Evolutionary conservation across 1,284 basidiomycete genomes (phyloP), one percentile per base, ranked within the genome.

Genomic region (Lentinula novae-zelandiae): DNA sequence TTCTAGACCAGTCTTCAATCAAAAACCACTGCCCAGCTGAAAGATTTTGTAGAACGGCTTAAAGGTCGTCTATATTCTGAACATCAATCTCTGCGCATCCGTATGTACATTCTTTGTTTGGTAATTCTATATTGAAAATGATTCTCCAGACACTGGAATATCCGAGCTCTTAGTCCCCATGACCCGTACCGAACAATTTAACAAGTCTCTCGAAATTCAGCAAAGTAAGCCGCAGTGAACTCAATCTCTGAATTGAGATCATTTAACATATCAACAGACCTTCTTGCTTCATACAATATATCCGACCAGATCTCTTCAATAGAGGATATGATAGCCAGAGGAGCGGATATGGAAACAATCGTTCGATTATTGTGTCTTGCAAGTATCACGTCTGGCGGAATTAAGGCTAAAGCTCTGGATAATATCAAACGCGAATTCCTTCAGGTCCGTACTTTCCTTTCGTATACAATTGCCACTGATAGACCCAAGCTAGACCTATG

Each of bases 31-130:
- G 85, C 90, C 3, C 93, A 99, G 73, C 82, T 99, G 69, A 86
- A 90, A 63, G 94, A 96, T 69, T 98, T 99, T 74, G 96, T 99
- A 7, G 94, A 95, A 13, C 94, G 93, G 70, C 80, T 99, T 1
- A 93, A 95, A 40, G 93, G 93, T 0, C 77, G 44, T 8, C 8
- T 99, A 64, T 93, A 98, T 75, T 86, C 83, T 27, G 95, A 98
- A 68, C 95, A 98, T 68, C 92, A 96, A 69, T 86, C 90, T 44
- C 75, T 99, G 63, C 82, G 91, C 60, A 77, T 98, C 58, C 96
- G 95, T 96, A 70, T 72, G 74, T 65, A 58, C 13, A 13, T 27
- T 27, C 34, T 39, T 57, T 49, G 36, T 15, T 64, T 27, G 58
- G 20, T 60, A 20, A 9, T 2, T 54, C 44, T 34, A 22, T 38